These are phyloP conservation scores for Chlorociboria aeruginascens DNA, from an alignment of 495 filamentous ascomycete species.

Conservation along the genomic window DNA sequence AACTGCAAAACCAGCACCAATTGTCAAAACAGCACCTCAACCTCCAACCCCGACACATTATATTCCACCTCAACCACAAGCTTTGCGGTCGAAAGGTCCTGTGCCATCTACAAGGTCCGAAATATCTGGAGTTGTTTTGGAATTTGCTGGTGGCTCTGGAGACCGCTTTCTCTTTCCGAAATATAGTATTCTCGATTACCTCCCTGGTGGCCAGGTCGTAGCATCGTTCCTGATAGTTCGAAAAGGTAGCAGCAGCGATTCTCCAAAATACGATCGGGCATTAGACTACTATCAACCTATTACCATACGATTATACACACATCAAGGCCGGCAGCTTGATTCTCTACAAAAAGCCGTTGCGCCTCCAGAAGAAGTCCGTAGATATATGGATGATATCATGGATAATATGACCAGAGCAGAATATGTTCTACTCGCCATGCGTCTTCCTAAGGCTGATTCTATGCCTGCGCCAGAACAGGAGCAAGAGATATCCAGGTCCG, in stretches of 20 bases:
- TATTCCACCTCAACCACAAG: slow-evolving; percentile 23
- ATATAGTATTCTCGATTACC: slow-evolving; percentile 68
- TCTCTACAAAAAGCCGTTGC: slow-evolving; percentile 68
- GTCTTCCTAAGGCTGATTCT: slow-evolving; percentile 38
- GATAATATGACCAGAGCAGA: slow-evolving; percentile 58
- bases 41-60: slow-evolving; percentile 20
- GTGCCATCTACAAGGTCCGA: slow-evolving; percentile 42
- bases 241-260: slow-evolving; percentile 40
- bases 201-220: slow-evolving; percentile 35
- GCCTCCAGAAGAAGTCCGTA: slow-evolving; percentile 62
- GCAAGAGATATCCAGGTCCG: slow-evolving; percentile 4
- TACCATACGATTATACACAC: slow-evolving; percentile 62
- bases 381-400: slow-evolving; percentile 80
- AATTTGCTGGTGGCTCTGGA: slow-evolving; percentile 68
- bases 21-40: slow-evolving; percentile 9
- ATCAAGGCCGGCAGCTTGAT: slow-evolving; percentile 52
- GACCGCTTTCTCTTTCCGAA: slow-evolving; percentile 88
- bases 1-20: not conserved
- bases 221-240: slow-evolving; percentile 58
- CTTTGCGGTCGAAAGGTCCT: slow-evolving; percentile 40
- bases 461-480: slow-evolving; percentile 15
- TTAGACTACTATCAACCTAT: slow-evolving; percentile 84
- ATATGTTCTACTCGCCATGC: slow-evolving; percentile 54
- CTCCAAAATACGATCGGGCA: slow-evolving; percentile 31
- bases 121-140: slow-evolving; percentile 66